A percentile compares a stretch with the other conserved stretches of the same genome.
These are phyloP conservation scores for Galeopsis tetrahit DNA, from an alignment of 257 asterid species.

Conservation along the genomic window DNA sequence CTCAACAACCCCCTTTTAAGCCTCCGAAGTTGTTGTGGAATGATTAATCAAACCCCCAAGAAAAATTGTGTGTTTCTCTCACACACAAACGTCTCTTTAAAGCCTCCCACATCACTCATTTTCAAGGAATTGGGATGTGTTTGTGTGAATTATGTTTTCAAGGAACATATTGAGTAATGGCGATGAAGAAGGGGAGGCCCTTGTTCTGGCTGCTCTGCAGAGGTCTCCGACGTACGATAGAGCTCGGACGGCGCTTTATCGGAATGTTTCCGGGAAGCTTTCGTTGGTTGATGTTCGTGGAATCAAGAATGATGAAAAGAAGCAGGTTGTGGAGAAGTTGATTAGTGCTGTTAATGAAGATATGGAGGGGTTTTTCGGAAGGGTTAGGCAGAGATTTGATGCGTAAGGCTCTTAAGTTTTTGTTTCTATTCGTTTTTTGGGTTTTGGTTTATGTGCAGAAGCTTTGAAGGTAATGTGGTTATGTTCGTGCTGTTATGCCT, in stretches of 20 bases:
- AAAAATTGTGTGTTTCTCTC: conserved; percentile 26
- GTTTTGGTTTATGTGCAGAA: conserved; percentile 43
- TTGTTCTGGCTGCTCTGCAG: conserved; percentile 66
- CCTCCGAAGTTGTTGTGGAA: conserved; percentile 60
- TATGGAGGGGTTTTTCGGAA: conserved; percentile 55
- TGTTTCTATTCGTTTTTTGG: background rate
- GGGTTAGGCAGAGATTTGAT: conserved; percentile 81
- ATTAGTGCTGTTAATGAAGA: conserved; percentile 58
- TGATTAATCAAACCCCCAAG: conserved; percentile 46
- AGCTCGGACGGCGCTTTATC: conserved; percentile 59
- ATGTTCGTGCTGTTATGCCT: background rate
- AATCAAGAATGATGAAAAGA: conserved; percentile 54
- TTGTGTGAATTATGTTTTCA: conserved; percentile 43
- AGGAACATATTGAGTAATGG: conserved; percentile 33
- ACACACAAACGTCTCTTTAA: conserved; percentile 37
- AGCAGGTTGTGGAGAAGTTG: conserved; percentile 60
- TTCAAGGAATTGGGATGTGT: conserved; percentile 38
- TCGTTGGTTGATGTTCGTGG: conserved; percentile 63
- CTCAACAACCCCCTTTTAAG: conserved; percentile 50
- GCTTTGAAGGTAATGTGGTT: background rate
- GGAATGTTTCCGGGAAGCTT: conserved; percentile 56
- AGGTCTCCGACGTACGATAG: conserved; percentile 73
- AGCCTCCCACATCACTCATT: conserved; percentile 27
- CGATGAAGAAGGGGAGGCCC: conserved; percentile 63
- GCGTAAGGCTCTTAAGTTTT: conserved; percentile 54